A percentile compares a stretch with the other conserved stretches of the same genome.
Conservation (phyloP, 2,329 filamentous ascomycete species). For the Hymenoscyphus infarciens region DNA sequence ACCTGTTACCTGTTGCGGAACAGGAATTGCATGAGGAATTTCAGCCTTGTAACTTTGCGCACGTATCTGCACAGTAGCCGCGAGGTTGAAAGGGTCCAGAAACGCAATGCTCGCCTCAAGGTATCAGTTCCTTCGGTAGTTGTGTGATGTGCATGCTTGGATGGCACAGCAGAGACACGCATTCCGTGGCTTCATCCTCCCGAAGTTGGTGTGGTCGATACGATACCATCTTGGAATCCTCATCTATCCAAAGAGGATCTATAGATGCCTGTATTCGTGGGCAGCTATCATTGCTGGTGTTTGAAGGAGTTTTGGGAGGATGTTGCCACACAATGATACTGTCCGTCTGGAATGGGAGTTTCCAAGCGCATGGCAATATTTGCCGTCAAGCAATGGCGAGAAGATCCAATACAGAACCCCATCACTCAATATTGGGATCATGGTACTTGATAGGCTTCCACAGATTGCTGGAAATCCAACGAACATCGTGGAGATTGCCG, state of each 20-base stretch:
- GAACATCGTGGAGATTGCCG: neutral
- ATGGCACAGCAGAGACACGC: constrained; percentile 1
- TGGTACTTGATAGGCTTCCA: neutral
- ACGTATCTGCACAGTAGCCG: neutral
- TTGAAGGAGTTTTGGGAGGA: neutral
- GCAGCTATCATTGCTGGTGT: neutral
- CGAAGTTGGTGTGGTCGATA: neutral
- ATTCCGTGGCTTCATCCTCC: neutral
- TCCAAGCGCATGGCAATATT: neutral
- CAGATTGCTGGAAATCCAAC: neutral
- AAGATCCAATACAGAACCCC: neutral
- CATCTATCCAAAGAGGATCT: neutral
- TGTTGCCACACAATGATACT: neutral
- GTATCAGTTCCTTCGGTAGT: neutral
- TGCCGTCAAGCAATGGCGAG: neutral
- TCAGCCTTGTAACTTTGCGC: neutral
- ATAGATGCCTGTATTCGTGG: neutral
- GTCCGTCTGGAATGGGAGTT: neutral
- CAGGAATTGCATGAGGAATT: neutral
- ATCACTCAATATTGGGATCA: neutral
- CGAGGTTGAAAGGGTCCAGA: neutral
- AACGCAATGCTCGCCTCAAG: neutral
- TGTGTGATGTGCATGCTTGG: neutral
- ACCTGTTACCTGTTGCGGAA: neutral
- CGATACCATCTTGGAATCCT: neutral